A percentile compares a stretch with the other conserved stretches of the same genome.
Conservation (phyloP, 306 rosid genomes). For the Fragaria vesca region DNA sequence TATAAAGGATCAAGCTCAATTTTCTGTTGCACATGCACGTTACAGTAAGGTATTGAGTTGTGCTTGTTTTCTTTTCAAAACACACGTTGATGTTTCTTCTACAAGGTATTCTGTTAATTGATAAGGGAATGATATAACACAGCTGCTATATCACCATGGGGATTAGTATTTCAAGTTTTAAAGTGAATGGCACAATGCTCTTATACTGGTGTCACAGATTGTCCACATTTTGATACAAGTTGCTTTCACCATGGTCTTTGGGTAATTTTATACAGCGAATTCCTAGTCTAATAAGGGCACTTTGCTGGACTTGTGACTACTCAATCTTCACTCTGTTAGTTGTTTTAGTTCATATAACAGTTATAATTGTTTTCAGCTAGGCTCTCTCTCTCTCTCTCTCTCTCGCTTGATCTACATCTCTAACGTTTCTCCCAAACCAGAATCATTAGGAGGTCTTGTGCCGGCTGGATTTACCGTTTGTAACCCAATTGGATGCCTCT, state of each 20-base stretch:
- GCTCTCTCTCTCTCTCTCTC: neutral
- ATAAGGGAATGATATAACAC: neutral
- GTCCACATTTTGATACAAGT: neutral
- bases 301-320: neutral
- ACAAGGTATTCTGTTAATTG: neutral
- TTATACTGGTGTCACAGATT: neutral
- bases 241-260: neutral
- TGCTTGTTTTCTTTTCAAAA: slow-evolving; percentile 8
- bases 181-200: neutral
- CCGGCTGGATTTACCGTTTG: too few relatives aligned
- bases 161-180: neutral
- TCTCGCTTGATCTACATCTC: too few relatives aligned
- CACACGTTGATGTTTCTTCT: neutral
- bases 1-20: slow-evolving; percentile 81
- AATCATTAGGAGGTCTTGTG: too few relatives aligned
- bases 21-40: slow-evolving; percentile 93
- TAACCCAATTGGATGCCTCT: too few relatives aligned
- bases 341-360: neutral
- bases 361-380: neutral
- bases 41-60: slow-evolving; percentile 72
- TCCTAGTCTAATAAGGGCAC: neutral
- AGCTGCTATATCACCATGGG: neutral
- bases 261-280: neutral
- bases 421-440: too few relatives aligned
- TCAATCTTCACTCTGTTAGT: neutral